phyloP scores from a whole-genome alignment of 768 basidiomycete genomes.

The Russula emetica region DNA sequence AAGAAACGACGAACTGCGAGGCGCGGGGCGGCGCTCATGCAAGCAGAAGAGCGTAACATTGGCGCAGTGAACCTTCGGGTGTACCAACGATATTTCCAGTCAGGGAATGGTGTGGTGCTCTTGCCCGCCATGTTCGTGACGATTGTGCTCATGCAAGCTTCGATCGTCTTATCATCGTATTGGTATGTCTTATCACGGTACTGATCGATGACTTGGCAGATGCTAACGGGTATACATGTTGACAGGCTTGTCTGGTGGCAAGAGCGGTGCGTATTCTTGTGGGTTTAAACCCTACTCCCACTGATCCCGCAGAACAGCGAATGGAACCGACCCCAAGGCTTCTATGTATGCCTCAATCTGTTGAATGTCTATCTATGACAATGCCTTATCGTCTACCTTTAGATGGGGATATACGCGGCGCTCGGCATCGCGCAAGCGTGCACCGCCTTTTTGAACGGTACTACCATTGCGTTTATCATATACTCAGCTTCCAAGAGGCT shows the following conservation, averaged over 20 bases:
- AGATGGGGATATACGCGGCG: conserved; percentile 81
- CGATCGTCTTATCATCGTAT: conserved; percentile 67
- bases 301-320: conserved; percentile 37
- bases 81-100: conserved; percentile 60
- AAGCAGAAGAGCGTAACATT: conserved; percentile 77
- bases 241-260: conserved; percentile 83
- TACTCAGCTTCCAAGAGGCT: conserved; percentile 72
- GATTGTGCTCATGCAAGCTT: conserved; percentile 61
- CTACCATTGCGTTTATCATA: conserved; percentile 58
- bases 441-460: conserved; percentile 63
- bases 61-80: conserved; percentile 59
- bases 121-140: conserved; percentile 62
- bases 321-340: conserved; percentile 56
- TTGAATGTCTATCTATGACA: neutral
- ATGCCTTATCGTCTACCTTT: conserved; percentile 10
- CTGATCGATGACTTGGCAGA: neutral
- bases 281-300: neutral
- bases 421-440: conserved; percentile 70
- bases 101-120: conserved; percentile 62
- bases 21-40: conserved; percentile 62
- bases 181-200: conserved; percentile 44
- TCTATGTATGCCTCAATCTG: conserved; percentile 56
- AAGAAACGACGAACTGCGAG: conserved; percentile 37
- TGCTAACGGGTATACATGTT: conserved; percentile 3
- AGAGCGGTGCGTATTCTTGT: conserved; percentile 43